Conservation (phyloP, 495 filamentous ascomycete species). For the Glutinoglossum americanum region DNA sequence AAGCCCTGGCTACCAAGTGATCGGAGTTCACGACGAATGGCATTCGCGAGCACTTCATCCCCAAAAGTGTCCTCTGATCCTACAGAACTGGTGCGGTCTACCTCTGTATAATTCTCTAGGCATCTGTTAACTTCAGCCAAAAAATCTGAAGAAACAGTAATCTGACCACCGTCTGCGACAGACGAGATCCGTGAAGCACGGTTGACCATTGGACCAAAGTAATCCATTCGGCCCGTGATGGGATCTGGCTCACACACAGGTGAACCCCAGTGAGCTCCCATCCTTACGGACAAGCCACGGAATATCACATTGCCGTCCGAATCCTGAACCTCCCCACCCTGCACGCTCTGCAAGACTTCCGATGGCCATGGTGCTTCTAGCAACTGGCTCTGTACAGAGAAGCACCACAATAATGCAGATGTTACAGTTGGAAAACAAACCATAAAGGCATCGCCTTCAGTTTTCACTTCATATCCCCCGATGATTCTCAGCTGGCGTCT, state of each 20-base stretch:
- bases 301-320: conserved; percentile 79
- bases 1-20: conserved; percentile 82
- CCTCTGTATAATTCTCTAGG: conserved; percentile 63
- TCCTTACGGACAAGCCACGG: conserved; percentile 78
- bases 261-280: conserved; percentile 90
- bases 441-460: conserved; percentile 99
- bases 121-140: conserved; percentile 87
- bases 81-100: conserved; percentile 42
- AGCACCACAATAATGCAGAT: conserved; percentile 82
- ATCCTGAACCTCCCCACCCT: conserved; percentile 63
- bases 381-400: conserved; percentile 73
- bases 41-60: conserved; percentile 43
- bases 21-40: conserved; percentile 72
- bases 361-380: conserved; percentile 80
- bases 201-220: conserved; percentile 99
- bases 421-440: conserved; percentile 93
- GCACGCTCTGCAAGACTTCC: conserved; percentile 71
- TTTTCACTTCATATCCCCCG: conserved; percentile 97
- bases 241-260: conserved; percentile 91
- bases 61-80: conserved; percentile 47
- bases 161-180: conserved; percentile 92
- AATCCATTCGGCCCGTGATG: conserved; percentile 95
- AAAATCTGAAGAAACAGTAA: conserved; percentile 89
- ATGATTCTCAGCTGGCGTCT: conserved; percentile 80
- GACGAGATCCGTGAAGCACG: conserved; percentile 80